phyloP scores from a whole-genome alignment of 768 basidiomycete species.

The Gymnopilus dilepis region DNA sequence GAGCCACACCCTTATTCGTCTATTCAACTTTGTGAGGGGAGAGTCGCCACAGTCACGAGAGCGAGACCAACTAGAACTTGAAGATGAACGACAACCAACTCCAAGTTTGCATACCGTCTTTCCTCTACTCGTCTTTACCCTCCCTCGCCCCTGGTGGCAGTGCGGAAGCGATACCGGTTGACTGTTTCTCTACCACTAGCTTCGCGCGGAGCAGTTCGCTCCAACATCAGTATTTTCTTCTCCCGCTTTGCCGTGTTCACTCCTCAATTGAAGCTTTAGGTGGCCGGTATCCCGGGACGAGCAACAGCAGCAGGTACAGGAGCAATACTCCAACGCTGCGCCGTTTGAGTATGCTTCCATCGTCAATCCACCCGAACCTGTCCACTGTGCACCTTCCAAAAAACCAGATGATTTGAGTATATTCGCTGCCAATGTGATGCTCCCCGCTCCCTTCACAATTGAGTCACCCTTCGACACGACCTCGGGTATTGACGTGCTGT shows the following conservation, averaged over 20 bases:
- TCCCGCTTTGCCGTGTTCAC: background rate
- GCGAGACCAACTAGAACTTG: too few relatives aligned
- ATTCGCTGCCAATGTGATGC: background rate
- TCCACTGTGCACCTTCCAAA: background rate
- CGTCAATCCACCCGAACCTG: background rate
- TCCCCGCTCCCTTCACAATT: conserved; percentile 14
- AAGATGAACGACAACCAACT: conserved; percentile 30
- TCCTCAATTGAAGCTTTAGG: background rate
- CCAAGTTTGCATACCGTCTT: conserved; percentile 68
- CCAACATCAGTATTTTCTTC: conserved; percentile 16
- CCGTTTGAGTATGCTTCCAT: conserved; percentile 31
- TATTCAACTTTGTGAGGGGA: too few relatives aligned
- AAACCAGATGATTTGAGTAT: background rate
- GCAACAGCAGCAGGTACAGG: conserved; percentile 12
- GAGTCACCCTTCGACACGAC: conserved; percentile 78
- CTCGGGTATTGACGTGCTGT: conserved; percentile 90
- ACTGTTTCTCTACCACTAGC: conserved; percentile 58
- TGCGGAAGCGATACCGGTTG: conserved; percentile 66
- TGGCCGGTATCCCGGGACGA: background rate
- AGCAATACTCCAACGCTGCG: conserved; percentile 17
- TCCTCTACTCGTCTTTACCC: conserved; percentile 62
- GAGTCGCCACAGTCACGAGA: too few relatives aligned
- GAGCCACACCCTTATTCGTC: too few relatives aligned
- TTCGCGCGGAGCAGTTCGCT: conserved; percentile 29
- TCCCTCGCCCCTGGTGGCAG: conserved; percentile 74